These are phyloP conservation scores for Dovyalis caffra DNA, from an alignment of 345 rosid species.

Conservation along the genomic window DNA sequence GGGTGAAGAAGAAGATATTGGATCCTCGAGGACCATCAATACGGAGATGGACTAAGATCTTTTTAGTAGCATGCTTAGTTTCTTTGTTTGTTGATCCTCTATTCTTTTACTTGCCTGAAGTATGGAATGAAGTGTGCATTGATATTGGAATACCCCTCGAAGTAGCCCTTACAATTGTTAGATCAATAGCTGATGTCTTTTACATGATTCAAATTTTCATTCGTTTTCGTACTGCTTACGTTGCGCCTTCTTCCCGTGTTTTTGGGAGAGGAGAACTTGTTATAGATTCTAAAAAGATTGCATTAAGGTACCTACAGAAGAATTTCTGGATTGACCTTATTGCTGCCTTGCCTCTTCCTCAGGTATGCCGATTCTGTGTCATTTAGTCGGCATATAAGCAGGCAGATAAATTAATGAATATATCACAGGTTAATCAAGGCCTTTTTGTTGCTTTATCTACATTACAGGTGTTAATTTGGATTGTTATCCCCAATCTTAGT, in stretches of 20 bases:
- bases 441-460: neutral
- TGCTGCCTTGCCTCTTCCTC: slow-evolving; percentile 91
- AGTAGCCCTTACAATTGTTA: slow-evolving; percentile 53
- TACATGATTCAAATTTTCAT: slow-evolving; percentile 64
- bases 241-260: slow-evolving; percentile 87
- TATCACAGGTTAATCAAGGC: neutral
- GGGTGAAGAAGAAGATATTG: slow-evolving; percentile 55
- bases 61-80: slow-evolving; percentile 63
- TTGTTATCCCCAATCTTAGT: slow-evolving; percentile 60
- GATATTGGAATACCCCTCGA: slow-evolving; percentile 53
- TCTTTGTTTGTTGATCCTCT: slow-evolving; percentile 84
- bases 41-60: slow-evolving; percentile 70
- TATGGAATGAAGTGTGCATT: slow-evolving; percentile 53
- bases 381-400: neutral
- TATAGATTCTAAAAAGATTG: slow-evolving; percentile 59
- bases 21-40: slow-evolving; percentile 72
- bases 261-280: slow-evolving; percentile 93
- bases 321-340: slow-evolving; percentile 69
- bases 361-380: slow-evolving; percentile 39
- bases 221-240: slow-evolving; percentile 70
- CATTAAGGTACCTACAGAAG: slow-evolving; percentile 50
- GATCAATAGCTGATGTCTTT: slow-evolving; percentile 74
- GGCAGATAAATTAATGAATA: neutral
- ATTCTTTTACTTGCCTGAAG: slow-evolving; percentile 66
- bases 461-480: slow-evolving; percentile 78